A percentile compares a stretch with the other conserved stretches of the same genome.
Conservation (phyloP, 352 stramenopile species). For the Phytophthora agathidicida region DNA sequence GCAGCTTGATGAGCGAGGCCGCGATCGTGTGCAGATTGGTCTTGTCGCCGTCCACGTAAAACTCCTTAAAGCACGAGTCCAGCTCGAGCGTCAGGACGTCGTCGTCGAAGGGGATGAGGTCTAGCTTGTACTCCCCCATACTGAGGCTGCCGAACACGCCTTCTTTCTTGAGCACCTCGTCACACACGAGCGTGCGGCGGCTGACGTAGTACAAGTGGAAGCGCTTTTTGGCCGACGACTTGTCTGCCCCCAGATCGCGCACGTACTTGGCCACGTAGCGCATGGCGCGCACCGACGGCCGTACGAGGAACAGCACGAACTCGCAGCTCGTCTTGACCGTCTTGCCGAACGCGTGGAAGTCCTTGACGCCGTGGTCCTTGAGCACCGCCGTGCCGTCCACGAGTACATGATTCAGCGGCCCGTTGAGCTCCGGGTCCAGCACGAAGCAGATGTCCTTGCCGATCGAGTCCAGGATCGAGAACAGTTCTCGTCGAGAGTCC, state of each 20-base stretch:
- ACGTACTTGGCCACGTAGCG: slow-evolving; percentile 85
- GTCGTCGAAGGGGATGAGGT: slow-evolving; percentile 96
- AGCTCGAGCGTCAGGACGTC: slow-evolving; percentile 96
- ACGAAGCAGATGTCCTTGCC: slow-evolving; percentile 91
- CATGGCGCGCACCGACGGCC: slow-evolving; percentile 75
- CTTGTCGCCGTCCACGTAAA: slow-evolving; percentile 91
- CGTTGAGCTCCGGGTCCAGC: slow-evolving; percentile 82
- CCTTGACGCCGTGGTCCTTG: slow-evolving; percentile 86
- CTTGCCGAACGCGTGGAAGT: slow-evolving; percentile 86
- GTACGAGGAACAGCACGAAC: slow-evolving; percentile 90
- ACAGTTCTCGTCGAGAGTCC: slow-evolving; percentile 84
- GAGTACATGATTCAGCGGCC: slow-evolving; percentile 86
- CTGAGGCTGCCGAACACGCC: slow-evolving; percentile 86
- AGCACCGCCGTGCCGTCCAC: slow-evolving; percentile 86
- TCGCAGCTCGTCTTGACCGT: slow-evolving; percentile 85
- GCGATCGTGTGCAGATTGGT: slow-evolving; percentile 88
- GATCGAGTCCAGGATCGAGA: slow-evolving; percentile 83
- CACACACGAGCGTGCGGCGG: slow-evolving; percentile 89
- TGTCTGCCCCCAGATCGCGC: slow-evolving; percentile 55
- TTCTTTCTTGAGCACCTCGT: slow-evolving; percentile 92
- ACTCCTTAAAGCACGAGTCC: slow-evolving; percentile 83
- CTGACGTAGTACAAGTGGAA: slow-evolving; percentile 92
- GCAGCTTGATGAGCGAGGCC: slow-evolving; percentile 92
- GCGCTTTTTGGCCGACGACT: slow-evolving; percentile 61
- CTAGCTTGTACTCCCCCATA: slow-evolving; percentile 91